Conservation (phyloP, 768 basidiomycete genomes). For the Harrya chromipes region DNA sequence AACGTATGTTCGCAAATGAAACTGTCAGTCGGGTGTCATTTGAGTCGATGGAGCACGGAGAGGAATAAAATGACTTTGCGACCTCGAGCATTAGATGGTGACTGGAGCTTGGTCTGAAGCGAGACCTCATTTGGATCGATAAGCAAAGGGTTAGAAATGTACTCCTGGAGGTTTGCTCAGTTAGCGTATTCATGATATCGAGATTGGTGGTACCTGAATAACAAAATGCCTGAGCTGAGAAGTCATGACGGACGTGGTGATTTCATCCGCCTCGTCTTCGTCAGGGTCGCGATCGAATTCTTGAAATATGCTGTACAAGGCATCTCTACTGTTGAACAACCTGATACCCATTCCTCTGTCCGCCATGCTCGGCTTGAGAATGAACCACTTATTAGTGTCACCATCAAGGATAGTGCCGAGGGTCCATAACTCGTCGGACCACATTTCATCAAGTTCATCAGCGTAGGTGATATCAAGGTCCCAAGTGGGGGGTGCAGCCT, state of each 20-base stretch:
- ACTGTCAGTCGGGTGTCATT: slow-evolving; percentile 46
- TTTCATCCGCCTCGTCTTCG: slow-evolving; percentile 45
- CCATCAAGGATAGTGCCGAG: slow-evolving; percentile 59
- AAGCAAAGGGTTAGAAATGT: slow-evolving; percentile 73
- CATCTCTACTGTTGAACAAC: slow-evolving; percentile 75
- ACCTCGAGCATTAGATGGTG: slow-evolving; percentile 36
- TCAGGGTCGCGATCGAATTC: slow-evolving; percentile 67
- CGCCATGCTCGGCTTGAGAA: slow-evolving; percentile 96
- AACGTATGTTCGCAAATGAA: slow-evolving; percentile 91
- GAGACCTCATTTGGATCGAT: slow-evolving; percentile 60
- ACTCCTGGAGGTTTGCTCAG: slow-evolving; percentile 58
- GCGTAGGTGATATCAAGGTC: slow-evolving; percentile 83
- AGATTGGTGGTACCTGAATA: slow-evolving; percentile 63
- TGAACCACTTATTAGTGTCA: slow-evolving; percentile 68
- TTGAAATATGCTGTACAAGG: slow-evolving; percentile 71
- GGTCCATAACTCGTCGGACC: slow-evolving; percentile 92
- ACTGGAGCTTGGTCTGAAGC: slow-evolving; percentile 15
- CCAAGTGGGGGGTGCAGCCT: slow-evolving; percentile 70
- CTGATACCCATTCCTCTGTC: slow-evolving; percentile 95
- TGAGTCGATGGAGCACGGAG: not conserved
- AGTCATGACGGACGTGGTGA: slow-evolving; percentile 59
- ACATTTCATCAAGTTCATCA: slow-evolving; percentile 93
- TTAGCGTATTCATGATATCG: slow-evolving; percentile 2
- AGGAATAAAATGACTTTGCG: slow-evolving; percentile 50
- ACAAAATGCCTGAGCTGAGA: slow-evolving; percentile 95